phyloP scores from a whole-genome alignment of 2,329 filamentous ascomycete species.

The Mollisiaceae sp. region DNA sequence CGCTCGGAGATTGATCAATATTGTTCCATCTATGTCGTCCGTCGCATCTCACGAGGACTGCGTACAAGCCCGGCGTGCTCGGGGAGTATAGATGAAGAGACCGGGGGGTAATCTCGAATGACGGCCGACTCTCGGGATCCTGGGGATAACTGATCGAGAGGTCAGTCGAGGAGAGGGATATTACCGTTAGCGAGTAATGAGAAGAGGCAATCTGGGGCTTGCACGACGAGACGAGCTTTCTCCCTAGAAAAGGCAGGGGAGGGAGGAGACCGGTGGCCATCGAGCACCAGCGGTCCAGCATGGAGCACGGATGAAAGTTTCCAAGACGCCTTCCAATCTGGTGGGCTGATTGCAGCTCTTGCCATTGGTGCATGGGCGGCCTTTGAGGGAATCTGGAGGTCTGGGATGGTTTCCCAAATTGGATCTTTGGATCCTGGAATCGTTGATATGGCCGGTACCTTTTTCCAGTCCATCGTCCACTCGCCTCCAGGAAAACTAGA shows the following conservation, averaged over 20 bases:
- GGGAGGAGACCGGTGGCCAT: background rate
- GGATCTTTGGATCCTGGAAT: background rate
- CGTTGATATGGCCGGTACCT: background rate
- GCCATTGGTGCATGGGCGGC: background rate
- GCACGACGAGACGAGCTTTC: background rate
- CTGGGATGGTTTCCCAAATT: background rate
- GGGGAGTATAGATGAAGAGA: background rate
- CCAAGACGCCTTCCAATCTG: constrained; percentile 1
- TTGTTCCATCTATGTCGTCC: background rate
- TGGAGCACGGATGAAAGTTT: background rate
- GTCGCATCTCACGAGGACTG: background rate
- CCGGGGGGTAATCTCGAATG: background rate
- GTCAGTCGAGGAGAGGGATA: background rate
- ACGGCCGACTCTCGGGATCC: background rate
- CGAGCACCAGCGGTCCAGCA: no score
- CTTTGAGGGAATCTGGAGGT: background rate
- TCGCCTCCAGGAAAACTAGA: constrained; percentile 1
- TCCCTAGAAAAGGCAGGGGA: constrained; percentile 3
- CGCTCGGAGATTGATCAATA: constrained; percentile 8
- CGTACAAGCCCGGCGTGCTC: background rate
- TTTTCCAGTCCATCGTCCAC: constrained; percentile 3
- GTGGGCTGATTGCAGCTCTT: background rate
- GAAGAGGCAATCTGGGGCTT: background rate
- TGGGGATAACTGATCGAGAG: constrained; percentile 5
- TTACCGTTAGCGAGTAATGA: constrained; percentile 1